Base-by-base conservation (phyloP, 2,329 filamentous ascomycete genomes). In the Phoma sp. region DNA sequence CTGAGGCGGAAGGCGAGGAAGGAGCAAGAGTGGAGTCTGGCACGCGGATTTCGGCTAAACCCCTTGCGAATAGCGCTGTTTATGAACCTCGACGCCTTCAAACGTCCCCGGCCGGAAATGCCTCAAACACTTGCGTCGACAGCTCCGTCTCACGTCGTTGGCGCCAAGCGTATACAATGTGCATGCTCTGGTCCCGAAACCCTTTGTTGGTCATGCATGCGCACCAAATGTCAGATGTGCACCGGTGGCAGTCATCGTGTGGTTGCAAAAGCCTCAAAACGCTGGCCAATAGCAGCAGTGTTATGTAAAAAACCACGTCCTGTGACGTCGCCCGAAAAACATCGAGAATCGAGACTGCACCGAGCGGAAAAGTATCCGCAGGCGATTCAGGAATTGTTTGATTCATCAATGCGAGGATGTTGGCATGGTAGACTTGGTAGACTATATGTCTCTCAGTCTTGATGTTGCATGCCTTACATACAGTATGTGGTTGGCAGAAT, bases 21-120 rank as follows among this genome's bases (percentile, higher is more conserved):
- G 33, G 42, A 47, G 38, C 45, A 48, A 23, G n/a, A n/a, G 51
- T 33, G 20, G 50, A 49, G 51, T 38, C 39, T 54, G 45, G 51
- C 45, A 54, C 51, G 51, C 50, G 39, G 51, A 54, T 39, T 32
- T 20, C 29, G 45, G 51, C 51, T 54, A 54, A 54, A 17, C 51
- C 51, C 45, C 34, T 55, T 55, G 34, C 17, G 30, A 23, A 18
- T 55, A 50, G 52, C 52, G 47, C 21, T 32, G 42, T 42, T 48
- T 42, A 37, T 40, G 34, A 33, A 47, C 30, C 10, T 45, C 26
- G 39, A 43, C 25, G 29, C 43, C 39, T 26, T 32, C 12, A n/a
- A 53, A 30, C n/a, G 21, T 32, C 30, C 29, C 37, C 37, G 12
- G 23, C 47, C 39, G 47, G 52, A 63, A 63, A 63, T 63, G 60